phyloP scores from a whole-genome alignment of 495 filamentous ascomycete species.

The Aspergillus avenaceus region DNA sequence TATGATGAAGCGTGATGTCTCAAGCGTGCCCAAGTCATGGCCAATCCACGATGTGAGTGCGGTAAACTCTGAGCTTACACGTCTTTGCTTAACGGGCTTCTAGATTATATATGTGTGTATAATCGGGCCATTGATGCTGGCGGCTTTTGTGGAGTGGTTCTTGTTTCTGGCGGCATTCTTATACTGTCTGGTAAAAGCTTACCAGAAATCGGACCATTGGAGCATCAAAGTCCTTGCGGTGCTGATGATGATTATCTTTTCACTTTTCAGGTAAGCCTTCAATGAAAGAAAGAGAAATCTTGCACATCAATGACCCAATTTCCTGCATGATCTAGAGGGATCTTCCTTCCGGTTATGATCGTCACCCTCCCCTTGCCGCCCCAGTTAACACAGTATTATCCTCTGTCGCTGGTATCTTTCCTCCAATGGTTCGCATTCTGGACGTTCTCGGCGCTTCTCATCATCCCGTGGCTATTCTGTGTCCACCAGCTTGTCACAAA shows the following conservation, averaged over 20 bases:
- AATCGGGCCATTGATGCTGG: slow-evolving; percentile 76
- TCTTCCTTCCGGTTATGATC: slow-evolving; percentile 92
- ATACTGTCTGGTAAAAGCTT: slow-evolving; percentile 87
- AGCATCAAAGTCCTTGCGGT: slow-evolving; percentile 72
- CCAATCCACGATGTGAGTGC: slow-evolving; percentile 63
- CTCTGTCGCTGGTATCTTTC: slow-evolving; percentile 56
- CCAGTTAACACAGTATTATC: slow-evolving; percentile 67
- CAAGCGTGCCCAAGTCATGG: slow-evolving; percentile 42
- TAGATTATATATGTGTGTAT: slow-evolving; percentile 81
- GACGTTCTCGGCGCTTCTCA: slow-evolving; percentile 82
- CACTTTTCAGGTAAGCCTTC: slow-evolving; percentile 66
- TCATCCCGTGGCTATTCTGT: slow-evolving; percentile 89
- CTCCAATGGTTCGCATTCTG: slow-evolving; percentile 97
- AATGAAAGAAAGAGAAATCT: too few species aligned
- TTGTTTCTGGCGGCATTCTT: slow-evolving; percentile 90
- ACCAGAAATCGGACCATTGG: slow-evolving; percentile 84
- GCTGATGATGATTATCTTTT: slow-evolving; percentile 69
- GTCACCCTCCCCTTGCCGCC: slow-evolving; percentile 85
- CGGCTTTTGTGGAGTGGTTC: slow-evolving; percentile 89
- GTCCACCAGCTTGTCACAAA: slow-evolving; percentile 86
- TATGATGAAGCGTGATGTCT: slow-evolving; percentile 7
- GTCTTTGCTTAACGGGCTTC: slow-evolving; percentile 10
- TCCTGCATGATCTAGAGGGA: slow-evolving; percentile 49
- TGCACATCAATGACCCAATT: background rate
- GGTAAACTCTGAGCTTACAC: too few species aligned